Percentiles rank a stretch among this genome's conserved stretches.
Conservation (phyloP, 306 rosid genomes). For the Prosopis cineraria region DNA sequence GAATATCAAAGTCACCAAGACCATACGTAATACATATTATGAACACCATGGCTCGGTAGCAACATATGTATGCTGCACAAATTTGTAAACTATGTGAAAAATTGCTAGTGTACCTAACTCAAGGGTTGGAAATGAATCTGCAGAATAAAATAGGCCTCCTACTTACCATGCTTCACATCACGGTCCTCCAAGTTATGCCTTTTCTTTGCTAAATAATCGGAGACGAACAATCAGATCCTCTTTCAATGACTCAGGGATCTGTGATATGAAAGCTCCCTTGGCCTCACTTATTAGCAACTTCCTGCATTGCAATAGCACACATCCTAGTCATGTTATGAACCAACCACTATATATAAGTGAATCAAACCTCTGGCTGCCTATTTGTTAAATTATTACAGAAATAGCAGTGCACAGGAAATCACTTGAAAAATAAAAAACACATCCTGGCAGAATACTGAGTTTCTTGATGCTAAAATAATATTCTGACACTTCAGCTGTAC, state of each 20-base stretch:
- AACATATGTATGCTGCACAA: slow-evolving; percentile 46
- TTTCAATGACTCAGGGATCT: slow-evolving; percentile 70
- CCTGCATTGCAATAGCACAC: slow-evolving; percentile 56
- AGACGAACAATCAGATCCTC: slow-evolving; percentile 62
- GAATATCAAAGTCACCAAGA: slow-evolving; percentile 39
- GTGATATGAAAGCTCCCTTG: slow-evolving; percentile 52
- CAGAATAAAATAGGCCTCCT: neutral
- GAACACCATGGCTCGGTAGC: slow-evolving; percentile 45
- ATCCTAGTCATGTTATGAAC: slow-evolving; percentile 20
- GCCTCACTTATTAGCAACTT: slow-evolving; percentile 59
- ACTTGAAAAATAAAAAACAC: neutral
- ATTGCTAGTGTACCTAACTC: slow-evolving; percentile 30
- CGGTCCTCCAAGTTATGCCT: slow-evolving; percentile 41
- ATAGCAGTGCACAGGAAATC: neutral
- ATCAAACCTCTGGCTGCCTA: slow-evolving; percentile 6
- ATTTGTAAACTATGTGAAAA: slow-evolving; percentile 16
- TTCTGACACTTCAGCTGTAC: neutral
- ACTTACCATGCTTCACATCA: slow-evolving; percentile 38
- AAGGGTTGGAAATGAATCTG: slow-evolving; percentile 18
- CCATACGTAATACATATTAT: slow-evolving; percentile 47
- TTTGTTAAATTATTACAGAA: slow-evolving; percentile 1
- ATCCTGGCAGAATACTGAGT: neutral
- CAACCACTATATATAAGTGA: slow-evolving; percentile 25
- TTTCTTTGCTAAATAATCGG: slow-evolving; percentile 58
- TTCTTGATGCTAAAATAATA: slow-evolving; percentile 11